Evolutionary conservation across 805 yeast species (phyloP).

Genomic region (Candida methanosorbosa): DNA sequence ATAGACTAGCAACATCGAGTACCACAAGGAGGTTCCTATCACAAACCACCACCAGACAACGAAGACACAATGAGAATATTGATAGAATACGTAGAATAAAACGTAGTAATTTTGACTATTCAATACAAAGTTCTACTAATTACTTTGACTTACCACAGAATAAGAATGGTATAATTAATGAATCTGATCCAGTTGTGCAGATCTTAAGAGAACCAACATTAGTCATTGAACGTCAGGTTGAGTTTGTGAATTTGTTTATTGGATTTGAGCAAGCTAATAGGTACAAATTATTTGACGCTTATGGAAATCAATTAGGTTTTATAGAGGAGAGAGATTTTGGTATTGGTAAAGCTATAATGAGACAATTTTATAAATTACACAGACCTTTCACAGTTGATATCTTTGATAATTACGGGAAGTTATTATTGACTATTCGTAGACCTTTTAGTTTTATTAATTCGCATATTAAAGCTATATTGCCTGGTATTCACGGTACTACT

Average conservation of each 20-base stretch:
- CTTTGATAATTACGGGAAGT: slow-evolving; percentile 53
- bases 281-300: slow-evolving; percentile 63
- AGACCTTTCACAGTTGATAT: slow-evolving; percentile 78
- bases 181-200: neutral
- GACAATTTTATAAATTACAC: slow-evolving; percentile 80
- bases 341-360: slow-evolving; percentile 54
- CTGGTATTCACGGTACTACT: slow-evolving; percentile 30
- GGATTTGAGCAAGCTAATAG: slow-evolving; percentile 91
- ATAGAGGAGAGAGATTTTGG: slow-evolving; percentile 79
- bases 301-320: slow-evolving; percentile 70
- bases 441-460: slow-evolving; percentile 88
- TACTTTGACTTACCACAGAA: too few species aligned
- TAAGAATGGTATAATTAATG: too few species aligned
- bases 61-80: too few species aligned
- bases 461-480: slow-evolving; percentile 65
- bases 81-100: too few species aligned
- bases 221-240: slow-evolving; percentile 82
- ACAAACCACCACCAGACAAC: too few species aligned
- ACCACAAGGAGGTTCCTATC: too few species aligned
- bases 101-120: too few species aligned
- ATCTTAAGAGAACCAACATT: slow-evolving; percentile 73
- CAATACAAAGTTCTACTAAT: too few species aligned
- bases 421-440: slow-evolving; percentile 58
- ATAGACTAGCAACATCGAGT: too few species aligned
- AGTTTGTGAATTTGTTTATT: slow-evolving; percentile 74